A percentile compares a stretch with the other conserved stretches of the same genome.
These are phyloP conservation scores for Neopestalotiopsis rosae DNA, from an alignment of 2,329 filamentous ascomycete genomes.

Conservation along the genomic window DNA sequence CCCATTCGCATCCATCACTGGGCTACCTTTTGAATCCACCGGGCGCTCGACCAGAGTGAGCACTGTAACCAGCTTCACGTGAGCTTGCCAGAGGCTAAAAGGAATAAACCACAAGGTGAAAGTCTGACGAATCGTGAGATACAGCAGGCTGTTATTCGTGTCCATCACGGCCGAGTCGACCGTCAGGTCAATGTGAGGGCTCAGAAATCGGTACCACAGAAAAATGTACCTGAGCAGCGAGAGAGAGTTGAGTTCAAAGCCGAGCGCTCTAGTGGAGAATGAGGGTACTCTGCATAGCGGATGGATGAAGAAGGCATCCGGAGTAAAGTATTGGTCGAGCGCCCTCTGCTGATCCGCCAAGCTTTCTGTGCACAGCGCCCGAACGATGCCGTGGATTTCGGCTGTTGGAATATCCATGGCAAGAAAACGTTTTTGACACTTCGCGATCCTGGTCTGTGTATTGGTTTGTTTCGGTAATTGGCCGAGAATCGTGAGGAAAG, in stretches of 20 bases:
- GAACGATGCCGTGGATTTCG: slow-evolving; percentile 72
- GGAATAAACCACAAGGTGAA: slow-evolving; percentile 82
- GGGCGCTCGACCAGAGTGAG: slow-evolving; percentile 61
- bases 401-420: slow-evolving; percentile 39
- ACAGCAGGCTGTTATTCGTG: slow-evolving; percentile 68
- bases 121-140: slow-evolving; percentile 74
- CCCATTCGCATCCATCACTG: slow-evolving; percentile 19
- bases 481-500: not conserved
- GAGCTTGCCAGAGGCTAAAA: slow-evolving; percentile 65
- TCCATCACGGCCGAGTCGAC: slow-evolving; percentile 75
- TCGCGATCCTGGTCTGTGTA: no score
- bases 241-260: slow-evolving; percentile 62
- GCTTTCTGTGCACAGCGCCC: slow-evolving; percentile 69
- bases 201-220: slow-evolving; percentile 84
- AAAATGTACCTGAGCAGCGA: slow-evolving; percentile 73
- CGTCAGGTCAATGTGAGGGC: slow-evolving; percentile 71
- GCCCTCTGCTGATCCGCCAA: slow-evolving; percentile 69
- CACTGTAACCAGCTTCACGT: slow-evolving; percentile 71
- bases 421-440: not conserved
- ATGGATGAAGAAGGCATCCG: slow-evolving; percentile 75
- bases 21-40: slow-evolving; percentile 29
- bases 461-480: no score
- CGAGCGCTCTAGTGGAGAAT: slow-evolving; percentile 47
- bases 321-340: slow-evolving; percentile 75
- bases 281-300: slow-evolving; percentile 75